phyloP scores from a whole-genome alignment of 192 early-diverging fungal genomes.

The Umbelopsis isabellina region DNA sequence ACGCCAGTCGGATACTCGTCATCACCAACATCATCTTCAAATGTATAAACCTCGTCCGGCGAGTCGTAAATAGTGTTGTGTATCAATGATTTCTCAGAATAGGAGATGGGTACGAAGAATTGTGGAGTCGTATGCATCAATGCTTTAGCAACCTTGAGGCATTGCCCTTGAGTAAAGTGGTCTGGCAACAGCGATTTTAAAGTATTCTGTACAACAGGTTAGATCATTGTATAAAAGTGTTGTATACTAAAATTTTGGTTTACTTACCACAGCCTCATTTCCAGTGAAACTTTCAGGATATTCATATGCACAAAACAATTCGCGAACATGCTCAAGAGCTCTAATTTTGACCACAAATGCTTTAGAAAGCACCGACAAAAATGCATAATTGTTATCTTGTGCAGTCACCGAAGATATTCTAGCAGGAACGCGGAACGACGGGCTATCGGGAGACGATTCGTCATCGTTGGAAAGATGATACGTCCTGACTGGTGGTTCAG shows the following conservation, averaged over 20 bases:
- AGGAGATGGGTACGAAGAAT: conserved; percentile 32
- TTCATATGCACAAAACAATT: conserved; percentile 38
- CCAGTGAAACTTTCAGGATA: conserved; percentile 42
- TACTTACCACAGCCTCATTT: conserved; percentile 38
- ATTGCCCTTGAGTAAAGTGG: conserved; percentile 18
- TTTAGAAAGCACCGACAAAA: conserved; percentile 24
- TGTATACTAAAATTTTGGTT: neutral
- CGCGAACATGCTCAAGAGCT: conserved; percentile 34
- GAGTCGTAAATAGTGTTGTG: conserved; percentile 40
- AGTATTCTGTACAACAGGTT: conserved; percentile 14
- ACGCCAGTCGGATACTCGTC: conserved; percentile 75
- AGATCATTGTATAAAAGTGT: too few species aligned
- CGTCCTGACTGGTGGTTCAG: neutral
- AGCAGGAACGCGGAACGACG: neutral
- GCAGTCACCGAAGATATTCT: neutral
- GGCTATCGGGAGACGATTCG: conserved; percentile 7
- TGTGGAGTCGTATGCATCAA: conserved; percentile 38
- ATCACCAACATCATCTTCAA: conserved; percentile 40
- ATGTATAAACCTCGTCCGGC: conserved; percentile 35
- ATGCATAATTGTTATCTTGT: conserved; percentile 13
- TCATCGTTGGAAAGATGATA: conserved; percentile 15
- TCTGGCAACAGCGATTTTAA: conserved; percentile 25
- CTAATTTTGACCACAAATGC: conserved; percentile 24
- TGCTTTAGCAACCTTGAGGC: conserved; percentile 27
- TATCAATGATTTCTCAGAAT: conserved; percentile 33